Percentiles rank a stretch among this genome's conserved stretches.
These are phyloP conservation scores for Taiwanofungus camphoratus DNA, from an alignment of 1,284 basidiomycete species.

Conservation along the genomic window DNA sequence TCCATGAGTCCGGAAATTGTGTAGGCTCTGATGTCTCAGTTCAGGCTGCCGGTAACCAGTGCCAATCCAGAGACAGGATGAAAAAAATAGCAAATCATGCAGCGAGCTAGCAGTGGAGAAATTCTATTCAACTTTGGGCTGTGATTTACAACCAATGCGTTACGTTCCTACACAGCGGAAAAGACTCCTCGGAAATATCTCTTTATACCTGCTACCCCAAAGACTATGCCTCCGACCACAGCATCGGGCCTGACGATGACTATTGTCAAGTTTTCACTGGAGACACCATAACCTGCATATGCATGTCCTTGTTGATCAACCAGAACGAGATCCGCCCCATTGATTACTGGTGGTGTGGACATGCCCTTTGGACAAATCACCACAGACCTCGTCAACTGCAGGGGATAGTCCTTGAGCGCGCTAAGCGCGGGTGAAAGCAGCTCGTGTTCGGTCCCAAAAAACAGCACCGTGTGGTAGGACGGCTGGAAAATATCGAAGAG, in stretches of 20 bases:
- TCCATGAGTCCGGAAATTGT: too few relatives aligned
- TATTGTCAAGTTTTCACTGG: constrained; percentile 14
- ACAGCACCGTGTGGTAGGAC: constrained; percentile 22
- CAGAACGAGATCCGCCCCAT: constrained; percentile 1
- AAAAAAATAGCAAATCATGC: too few relatives aligned
- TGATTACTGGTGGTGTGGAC: not conserved
- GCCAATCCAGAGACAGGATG: too few relatives aligned
- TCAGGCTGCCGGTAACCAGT: too few relatives aligned
- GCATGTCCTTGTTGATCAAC: constrained; percentile 19
- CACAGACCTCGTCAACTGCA: not conserved
- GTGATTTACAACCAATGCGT: too few relatives aligned
- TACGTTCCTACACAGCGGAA: too few relatives aligned
- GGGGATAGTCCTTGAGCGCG: too few relatives aligned
- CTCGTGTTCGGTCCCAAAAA: constrained; percentile 15
- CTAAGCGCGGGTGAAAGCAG: not conserved
- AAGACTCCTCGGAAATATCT: constrained; percentile 26
- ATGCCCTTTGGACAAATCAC: not conserved
- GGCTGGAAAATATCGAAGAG: constrained; percentile 24
- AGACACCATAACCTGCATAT: constrained; percentile 16
- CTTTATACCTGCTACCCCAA: constrained; percentile 21
- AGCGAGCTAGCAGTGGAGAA: too few relatives aligned
- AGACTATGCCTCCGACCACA: constrained; percentile 30
- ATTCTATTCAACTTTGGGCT: too few relatives aligned
- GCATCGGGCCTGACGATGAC: constrained; percentile 32
- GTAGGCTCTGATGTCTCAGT: too few relatives aligned